phyloP scores from a whole-genome alignment of 768 basidiomycete genomes.

The Cubamyces sp. region DNA sequence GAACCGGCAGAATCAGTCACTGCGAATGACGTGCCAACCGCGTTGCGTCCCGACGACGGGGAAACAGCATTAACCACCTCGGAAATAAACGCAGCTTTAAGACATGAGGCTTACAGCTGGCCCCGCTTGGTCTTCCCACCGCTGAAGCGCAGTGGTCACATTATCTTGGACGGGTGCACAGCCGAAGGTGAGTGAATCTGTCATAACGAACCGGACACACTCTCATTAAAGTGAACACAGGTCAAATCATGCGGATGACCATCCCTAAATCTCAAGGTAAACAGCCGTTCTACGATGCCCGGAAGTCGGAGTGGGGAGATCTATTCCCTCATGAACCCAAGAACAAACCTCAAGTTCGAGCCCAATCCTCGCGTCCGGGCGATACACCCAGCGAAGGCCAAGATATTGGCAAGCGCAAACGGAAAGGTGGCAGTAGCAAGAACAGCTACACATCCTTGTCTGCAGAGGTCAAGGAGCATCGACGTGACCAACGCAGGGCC shows the following conservation, averaged over 20 bases:
- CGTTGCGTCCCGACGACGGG: slow-evolving; percentile 2
- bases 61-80: slow-evolving; percentile 25
- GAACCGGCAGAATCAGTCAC: slow-evolving; percentile 20
- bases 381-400: slow-evolving; percentile 40
- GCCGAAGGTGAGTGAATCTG: slow-evolving; percentile 59
- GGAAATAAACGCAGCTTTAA: slow-evolving; percentile 57
- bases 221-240: slow-evolving; percentile 44
- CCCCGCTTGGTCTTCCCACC: slow-evolving; percentile 93
- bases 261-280: slow-evolving; percentile 96
- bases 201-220: neutral
- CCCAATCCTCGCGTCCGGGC: slow-evolving; percentile 42
- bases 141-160: slow-evolving; percentile 87
- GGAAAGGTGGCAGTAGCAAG: slow-evolving; percentile 32
- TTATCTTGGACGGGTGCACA: slow-evolving; percentile 89
- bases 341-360: slow-evolving; percentile 70
- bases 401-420: slow-evolving; percentile 61
- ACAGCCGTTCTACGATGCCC: slow-evolving; percentile 92
- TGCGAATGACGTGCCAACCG: neutral
- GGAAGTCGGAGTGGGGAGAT: slow-evolving; percentile 94
- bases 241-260: slow-evolving; percentile 88
- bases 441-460: slow-evolving; percentile 44
- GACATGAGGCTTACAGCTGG: slow-evolving; percentile 83
- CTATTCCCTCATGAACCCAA: slow-evolving; percentile 91
- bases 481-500: slow-evolving; percentile 33
- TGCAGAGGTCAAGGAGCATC: slow-evolving; percentile 44